Evolutionary conservation across 2,329 filamentous ascomycete species (phyloP).

Genomic region (Venturiaceae sp.): DNA sequence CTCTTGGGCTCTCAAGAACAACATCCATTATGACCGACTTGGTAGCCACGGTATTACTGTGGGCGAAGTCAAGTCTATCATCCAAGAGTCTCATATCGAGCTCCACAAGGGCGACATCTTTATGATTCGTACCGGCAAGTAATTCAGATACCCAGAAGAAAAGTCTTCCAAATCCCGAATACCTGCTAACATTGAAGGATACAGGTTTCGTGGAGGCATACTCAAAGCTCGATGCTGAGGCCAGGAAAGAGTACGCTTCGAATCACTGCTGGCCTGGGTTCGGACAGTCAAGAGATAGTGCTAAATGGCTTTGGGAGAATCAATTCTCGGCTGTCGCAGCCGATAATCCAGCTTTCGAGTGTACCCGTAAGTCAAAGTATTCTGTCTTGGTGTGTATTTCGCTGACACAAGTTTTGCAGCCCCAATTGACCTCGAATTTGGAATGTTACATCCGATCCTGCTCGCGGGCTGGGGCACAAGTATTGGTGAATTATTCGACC

Average conservation of each 20-base stretch:
- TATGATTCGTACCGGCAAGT: conserved; percentile 39
- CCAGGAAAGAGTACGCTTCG: conserved; percentile 28
- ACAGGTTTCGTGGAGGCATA: conserved; percentile 42
- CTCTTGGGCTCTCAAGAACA: conserved; percentile 26
- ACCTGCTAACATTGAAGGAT: conserved; percentile 22
- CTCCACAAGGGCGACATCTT: conserved; percentile 47
- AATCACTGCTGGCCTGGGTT: conserved; percentile 29
- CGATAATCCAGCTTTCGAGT: conserved; percentile 22
- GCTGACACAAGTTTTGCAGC: too few relatives aligned
- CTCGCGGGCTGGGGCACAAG: conserved; percentile 32
- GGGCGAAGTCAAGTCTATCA: conserved; percentile 31
- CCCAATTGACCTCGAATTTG: too few relatives aligned
- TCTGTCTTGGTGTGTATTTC: neutral
- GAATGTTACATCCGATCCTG: conserved; percentile 30
- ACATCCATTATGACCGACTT: conserved; percentile 27
- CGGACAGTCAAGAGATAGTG: conserved; percentile 17
- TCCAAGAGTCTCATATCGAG: conserved; percentile 36
- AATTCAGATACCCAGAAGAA: conserved; percentile 28
- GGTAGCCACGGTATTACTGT: conserved; percentile 23
- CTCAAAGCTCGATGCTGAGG: conserved; percentile 22
- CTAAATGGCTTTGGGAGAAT: conserved; percentile 15
- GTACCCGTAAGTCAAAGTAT: conserved; percentile 24
- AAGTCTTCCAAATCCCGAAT: conserved; percentile 28
- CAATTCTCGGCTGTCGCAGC: conserved; percentile 25
- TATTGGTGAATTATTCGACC: conserved; percentile 37